A percentile compares a stretch with the other conserved stretches of the same genome.
Conservation (phyloP, 2,329 filamentous ascomycete genomes). For the Diaporthe aspalathi region DNA sequence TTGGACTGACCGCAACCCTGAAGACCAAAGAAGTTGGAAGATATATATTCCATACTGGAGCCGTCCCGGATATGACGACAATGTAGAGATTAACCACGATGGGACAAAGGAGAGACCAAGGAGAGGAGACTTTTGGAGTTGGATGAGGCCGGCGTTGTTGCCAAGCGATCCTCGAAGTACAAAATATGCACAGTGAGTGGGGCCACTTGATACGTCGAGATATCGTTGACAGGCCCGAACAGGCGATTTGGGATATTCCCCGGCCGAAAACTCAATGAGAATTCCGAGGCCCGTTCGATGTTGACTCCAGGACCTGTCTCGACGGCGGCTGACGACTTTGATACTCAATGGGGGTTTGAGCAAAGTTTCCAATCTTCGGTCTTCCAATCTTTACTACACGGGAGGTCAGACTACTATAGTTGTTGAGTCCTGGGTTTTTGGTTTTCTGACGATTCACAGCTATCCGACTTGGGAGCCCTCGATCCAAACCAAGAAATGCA, state of each 20-base stretch:
- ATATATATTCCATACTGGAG: background rate
- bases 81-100: background rate
- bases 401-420: background rate
- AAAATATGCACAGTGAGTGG: background rate
- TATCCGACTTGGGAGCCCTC: background rate
- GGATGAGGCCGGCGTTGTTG: slow-evolving; percentile 1
- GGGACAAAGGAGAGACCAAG: background rate
- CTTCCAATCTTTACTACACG: background rate
- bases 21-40: background rate
- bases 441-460: background rate
- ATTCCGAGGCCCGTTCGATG: background rate
- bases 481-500: background rate
- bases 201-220: too few species aligned
- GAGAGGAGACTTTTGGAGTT: background rate
- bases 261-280: background rate
- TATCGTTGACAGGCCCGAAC: background rate
- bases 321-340: background rate
- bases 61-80: background rate
- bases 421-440: background rate
- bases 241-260: background rate
- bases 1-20: background rate
- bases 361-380: background rate
- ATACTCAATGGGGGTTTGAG: background rate
- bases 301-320: background rate
- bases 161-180: slow-evolving; percentile 1